These are phyloP conservation scores for Curvularia verruculosa DNA, from an alignment of 2,329 filamentous ascomycete genomes.

Conservation along the genomic window DNA sequence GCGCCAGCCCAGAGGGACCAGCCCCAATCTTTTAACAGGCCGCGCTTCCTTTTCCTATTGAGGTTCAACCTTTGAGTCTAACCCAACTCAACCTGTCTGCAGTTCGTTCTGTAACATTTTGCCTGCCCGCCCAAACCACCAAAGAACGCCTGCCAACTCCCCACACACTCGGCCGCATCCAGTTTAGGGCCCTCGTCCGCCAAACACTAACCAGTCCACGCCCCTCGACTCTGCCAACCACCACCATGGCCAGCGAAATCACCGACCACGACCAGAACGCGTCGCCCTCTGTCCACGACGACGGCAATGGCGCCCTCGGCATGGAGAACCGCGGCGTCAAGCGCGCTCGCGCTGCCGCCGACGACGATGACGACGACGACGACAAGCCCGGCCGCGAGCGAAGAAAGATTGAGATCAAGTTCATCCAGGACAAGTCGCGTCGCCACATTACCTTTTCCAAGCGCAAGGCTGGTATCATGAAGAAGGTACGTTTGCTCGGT, in stretches of 20 bases:
- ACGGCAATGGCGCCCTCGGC: constrained; percentile 57
- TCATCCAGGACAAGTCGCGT: constrained; percentile 99
- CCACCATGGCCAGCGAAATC: constrained; percentile 55
- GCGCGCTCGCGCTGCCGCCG: constrained; percentile 78
- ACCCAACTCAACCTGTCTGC: constrained; percentile 35
- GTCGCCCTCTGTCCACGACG: constrained; percentile 58
- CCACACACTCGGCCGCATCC: constrained; percentile 46
- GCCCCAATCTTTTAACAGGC: constrained; percentile 42
- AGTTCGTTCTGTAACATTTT: constrained; percentile 39
- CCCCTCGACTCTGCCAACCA: constrained; percentile 18
- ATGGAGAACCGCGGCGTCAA: constrained; percentile 80
- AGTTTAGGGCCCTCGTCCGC: constrained; percentile 48
- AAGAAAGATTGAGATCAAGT: constrained; percentile 99
- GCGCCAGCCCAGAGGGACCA: constrained; percentile 45
- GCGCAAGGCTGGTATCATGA: constrained; percentile 99
- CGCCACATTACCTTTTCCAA: constrained; percentile 99
- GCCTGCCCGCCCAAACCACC: constrained; percentile 29
- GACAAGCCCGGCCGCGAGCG: constrained; percentile 98
- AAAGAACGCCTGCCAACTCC: constrained; percentile 32
- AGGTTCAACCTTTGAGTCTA: constrained; percentile 43
- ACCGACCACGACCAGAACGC: constrained; percentile 59
- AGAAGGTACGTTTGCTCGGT: constrained; percentile 72
- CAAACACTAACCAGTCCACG: constrained; percentile 44
- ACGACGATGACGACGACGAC: constrained; percentile 97
- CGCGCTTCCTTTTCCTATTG: constrained; percentile 43